Conservation (phyloP, 768 basidiomycete species). For the Gloeostereum incarnatum region DNA sequence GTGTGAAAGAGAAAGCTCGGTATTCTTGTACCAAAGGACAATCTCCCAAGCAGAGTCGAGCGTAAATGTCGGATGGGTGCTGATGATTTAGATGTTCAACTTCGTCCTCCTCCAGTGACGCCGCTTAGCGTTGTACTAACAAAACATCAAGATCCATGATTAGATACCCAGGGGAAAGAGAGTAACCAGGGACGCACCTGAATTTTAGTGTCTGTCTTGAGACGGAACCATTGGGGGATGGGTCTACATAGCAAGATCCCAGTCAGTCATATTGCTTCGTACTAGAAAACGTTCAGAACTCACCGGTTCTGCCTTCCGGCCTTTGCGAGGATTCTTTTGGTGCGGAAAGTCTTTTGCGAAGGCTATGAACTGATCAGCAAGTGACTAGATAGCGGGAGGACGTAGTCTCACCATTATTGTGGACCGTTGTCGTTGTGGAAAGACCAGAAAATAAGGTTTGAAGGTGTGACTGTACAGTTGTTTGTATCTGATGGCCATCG, state of each 20-base stretch:
- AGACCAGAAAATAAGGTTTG: conserved; percentile 22
- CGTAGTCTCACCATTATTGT: neutral
- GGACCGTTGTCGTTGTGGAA: neutral
- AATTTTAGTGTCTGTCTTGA: conserved; percentile 94
- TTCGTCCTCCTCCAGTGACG: conserved; percentile 99
- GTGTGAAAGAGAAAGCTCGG: too few relatives aligned
- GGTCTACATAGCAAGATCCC: conserved; percentile 42
- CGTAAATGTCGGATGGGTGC: too few relatives aligned
- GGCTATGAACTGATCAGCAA: conserved; percentile 47
- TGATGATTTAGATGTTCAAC: conserved; percentile 92
- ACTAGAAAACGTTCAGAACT: conserved; percentile 12
- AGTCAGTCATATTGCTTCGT: neutral
- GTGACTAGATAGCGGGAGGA: conserved; percentile 11
- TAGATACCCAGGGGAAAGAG: neutral
- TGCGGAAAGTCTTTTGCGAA: conserved; percentile 98
- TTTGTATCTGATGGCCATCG: conserved; percentile 13
- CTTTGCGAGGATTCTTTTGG: conserved; percentile 96
- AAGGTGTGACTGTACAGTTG: conserved; percentile 29
- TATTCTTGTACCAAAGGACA: too few relatives aligned
- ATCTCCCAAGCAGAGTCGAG: too few relatives aligned
- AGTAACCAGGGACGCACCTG: conserved; percentile 41
- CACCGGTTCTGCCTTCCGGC: conserved; percentile 93
- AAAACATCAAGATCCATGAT: conserved; percentile 4
- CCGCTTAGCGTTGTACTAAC: conserved; percentile 87
- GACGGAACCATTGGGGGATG: conserved; percentile 98